Evolutionary conservation across 2,329 filamentous ascomycete species (phyloP), one percentile per base, ranked within the genome.

Genomic region (Trichophyton mentagrophytes): DNA sequence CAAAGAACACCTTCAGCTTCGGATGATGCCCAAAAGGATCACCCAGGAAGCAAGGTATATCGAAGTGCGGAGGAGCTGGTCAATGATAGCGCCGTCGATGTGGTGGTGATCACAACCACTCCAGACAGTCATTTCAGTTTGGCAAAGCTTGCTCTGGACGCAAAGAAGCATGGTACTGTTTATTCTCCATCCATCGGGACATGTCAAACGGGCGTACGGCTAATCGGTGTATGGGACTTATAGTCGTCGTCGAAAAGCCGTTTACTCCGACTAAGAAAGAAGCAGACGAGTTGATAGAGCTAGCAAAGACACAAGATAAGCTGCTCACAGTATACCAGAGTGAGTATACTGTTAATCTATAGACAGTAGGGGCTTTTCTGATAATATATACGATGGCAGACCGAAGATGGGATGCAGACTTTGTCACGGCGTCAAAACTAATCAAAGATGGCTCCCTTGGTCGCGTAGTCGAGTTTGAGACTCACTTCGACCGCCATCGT

Each of bases 171-270:
- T 71, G 74, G 76, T 77, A 67, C 22, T 67, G 51, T 36, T 55
- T 7, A 55, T 33, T 5, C 17, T 17, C 27, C 33, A 4, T 27
- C n/a, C n/a, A n/a, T 13, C 6, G 3, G 15, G n/a, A 20, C 22
- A 27, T 27, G 7, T 33, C 22, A 30, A 30, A 11, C 5, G 3
- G n/a, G 17, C 22, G 1, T 1, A 3, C 3, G 22, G 6, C 47
- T 62, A 49, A 46, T n/a, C 40, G 33, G 33, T 51, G 38, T 1
- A 4, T 51, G 22, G 2, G n/a, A n/a, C 38, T n/a, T 57, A 17
- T 59, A 78, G 86, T 91, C 27, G 78, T 92, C 59, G 86, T 87
- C 57, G 89, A 92, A 77, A 92, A 92, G 77, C 89, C 89, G 1
- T 92, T 92, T 70, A 87, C 89, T 11, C 85, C 88, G 20, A 87